Base-by-base conservation (phyloP, 768 basidiomycete species). In the Leccinum incarnatum region DNA sequence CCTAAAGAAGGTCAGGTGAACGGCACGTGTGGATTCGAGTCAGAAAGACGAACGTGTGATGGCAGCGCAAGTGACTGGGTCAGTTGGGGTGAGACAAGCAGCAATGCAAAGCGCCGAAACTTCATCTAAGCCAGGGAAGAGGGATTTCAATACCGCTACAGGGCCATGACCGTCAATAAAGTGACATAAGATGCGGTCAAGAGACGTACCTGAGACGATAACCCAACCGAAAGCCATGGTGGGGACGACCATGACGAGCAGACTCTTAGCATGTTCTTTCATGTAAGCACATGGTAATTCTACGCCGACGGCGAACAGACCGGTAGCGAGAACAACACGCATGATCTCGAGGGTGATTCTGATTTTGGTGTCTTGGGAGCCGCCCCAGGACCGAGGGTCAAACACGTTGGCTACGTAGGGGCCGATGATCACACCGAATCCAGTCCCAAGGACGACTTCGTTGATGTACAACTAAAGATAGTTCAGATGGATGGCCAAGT, bases 241-340 rank as follows among this genome's bases (percentile, higher is more conserved):
- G 2, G 91, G 90, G 0, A 92, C 80, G 17, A 92, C 85, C 83
- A 91, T 83, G 42, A 82, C 69, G 3, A 86, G 59, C 0, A 92
- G 74, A 40, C 91, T 84, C 65, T 81, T 87, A 45, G 83, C 89
- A 66, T 96, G 93, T 29, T 86, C 80, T 25, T 78, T 78, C 80
- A 98, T 85, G 76, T 98, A 98, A 1, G 86, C 83, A 56, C 83
- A 78, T 0, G 96, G 95, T 34, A 98, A 78, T 71, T 99, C 95
- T 25, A 96, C 93, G 2, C 96, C 96, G 32, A 98, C 93, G 7
- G 95, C 91, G 66, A 99, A 99, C 2, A 98, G 83, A 27, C 93
- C 92, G 2, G 91, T 88, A 3, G 89, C 95, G 48, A 99, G 89
- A 52, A 97, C 90, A 34, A 97, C 74, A 9, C 95, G 82, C 76